phyloP scores from a whole-genome alignment of 495 filamentous ascomycete species.

The Aspergillus saccharolyticus region DNA sequence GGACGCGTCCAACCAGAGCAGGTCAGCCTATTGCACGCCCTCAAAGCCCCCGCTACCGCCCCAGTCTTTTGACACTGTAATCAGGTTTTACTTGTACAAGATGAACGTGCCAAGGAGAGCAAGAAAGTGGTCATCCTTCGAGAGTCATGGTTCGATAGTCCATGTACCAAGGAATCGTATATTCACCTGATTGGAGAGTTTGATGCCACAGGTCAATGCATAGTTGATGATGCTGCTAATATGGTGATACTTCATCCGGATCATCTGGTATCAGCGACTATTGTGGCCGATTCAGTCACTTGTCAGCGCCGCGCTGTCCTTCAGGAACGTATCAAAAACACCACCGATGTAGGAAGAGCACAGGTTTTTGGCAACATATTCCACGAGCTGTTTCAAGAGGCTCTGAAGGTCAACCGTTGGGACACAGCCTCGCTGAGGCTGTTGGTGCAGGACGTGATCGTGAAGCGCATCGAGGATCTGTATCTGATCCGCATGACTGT shows the following conservation, averaged over 20 bases:
- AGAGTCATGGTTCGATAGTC: slow-evolving; percentile 78
- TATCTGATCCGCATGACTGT: slow-evolving; percentile 76
- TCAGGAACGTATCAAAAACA: slow-evolving; percentile 87
- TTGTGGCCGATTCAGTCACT: slow-evolving; percentile 86
- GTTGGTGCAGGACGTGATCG: slow-evolving; percentile 58
- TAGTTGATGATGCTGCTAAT: slow-evolving; percentile 72
- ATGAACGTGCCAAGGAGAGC: slow-evolving; percentile 56
- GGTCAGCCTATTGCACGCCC: slow-evolving; percentile 40
- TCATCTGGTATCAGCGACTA: slow-evolving; percentile 88
- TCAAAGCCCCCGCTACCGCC: background rate
- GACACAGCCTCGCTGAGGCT: slow-evolving; percentile 57
- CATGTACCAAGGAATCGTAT: slow-evolving; percentile 64
- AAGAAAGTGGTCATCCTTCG: slow-evolving; percentile 70
- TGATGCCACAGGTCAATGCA: slow-evolving; percentile 55
- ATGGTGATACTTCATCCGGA: slow-evolving; percentile 93
- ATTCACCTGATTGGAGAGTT: slow-evolving; percentile 86
- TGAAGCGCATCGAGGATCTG: slow-evolving; percentile 75
- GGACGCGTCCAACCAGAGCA: slow-evolving; percentile 64
- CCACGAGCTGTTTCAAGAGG: slow-evolving; percentile 91
- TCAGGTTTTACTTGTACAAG: slow-evolving; percentile 71
- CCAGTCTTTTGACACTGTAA: slow-evolving; percentile 31
- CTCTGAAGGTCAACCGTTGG: slow-evolving; percentile 80
- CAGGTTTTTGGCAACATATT: slow-evolving; percentile 87
- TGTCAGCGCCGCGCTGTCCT: slow-evolving; percentile 86
- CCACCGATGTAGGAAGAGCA: slow-evolving; percentile 66